These are phyloP conservation scores for Globisporangium perplexum DNA, from an alignment of 352 stramenopile genomes.

Conservation along the genomic window DNA sequence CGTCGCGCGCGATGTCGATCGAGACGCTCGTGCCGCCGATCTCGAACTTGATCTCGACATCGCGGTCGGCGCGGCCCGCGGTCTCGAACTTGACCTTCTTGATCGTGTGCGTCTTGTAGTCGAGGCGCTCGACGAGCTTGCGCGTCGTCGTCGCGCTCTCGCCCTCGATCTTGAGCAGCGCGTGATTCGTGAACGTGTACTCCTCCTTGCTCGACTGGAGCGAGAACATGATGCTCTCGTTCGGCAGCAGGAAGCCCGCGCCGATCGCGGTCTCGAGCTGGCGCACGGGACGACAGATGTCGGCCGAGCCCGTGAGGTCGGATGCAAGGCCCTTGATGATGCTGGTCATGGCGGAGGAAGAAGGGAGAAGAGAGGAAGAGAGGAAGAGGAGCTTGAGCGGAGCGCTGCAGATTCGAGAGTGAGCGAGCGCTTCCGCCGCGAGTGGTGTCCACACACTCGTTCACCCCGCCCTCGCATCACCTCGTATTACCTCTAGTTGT, in stretches of 20 bases:
- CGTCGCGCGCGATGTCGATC: constrained; percentile 24
- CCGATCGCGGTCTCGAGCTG: constrained; percentile 26
- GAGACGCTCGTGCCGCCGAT: constrained; percentile 20
- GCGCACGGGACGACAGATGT: constrained; percentile 39
- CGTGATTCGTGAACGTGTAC: constrained; percentile 59
- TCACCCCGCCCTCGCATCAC: too few species aligned
- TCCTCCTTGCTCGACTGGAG: constrained; percentile 57
- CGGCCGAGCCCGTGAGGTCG: constrained; percentile 41
- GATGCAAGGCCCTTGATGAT: constrained; percentile 49
- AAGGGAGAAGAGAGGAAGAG: background rate
- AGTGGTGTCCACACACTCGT: too few species aligned
- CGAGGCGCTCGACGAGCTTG: constrained; percentile 29
- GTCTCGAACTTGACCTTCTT: constrained; percentile 33
- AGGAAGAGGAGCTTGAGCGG: background rate
- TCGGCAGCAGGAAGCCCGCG: constrained; percentile 27
- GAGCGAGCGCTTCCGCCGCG: background rate
- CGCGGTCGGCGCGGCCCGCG: constrained; percentile 35
- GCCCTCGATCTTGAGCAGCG: constrained; percentile 32
- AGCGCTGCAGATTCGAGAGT: constrained; percentile 7
- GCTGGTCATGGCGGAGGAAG: constrained; percentile 3
- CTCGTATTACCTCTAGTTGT: too few species aligned
- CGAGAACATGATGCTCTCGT: constrained; percentile 42
- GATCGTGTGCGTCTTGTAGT: constrained; percentile 24
- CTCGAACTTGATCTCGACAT: constrained; percentile 38
- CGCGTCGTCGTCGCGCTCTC: constrained; percentile 39